phyloP scores from a whole-genome alignment of 2,329 filamentous ascomycete genomes.

The Eutypa lata region DNA sequence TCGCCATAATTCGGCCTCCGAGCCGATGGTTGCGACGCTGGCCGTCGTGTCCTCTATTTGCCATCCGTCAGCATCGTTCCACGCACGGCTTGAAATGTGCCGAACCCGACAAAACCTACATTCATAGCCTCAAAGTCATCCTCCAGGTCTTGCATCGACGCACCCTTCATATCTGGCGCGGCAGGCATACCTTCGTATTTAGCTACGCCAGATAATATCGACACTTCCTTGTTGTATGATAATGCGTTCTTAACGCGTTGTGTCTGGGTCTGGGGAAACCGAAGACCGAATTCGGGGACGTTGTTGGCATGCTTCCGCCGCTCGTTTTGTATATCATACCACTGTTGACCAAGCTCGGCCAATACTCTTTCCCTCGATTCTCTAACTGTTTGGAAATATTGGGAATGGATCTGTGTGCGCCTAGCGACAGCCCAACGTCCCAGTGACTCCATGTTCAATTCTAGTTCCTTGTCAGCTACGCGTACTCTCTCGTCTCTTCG shows the following conservation, averaged over 20 bases:
- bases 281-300: constrained; percentile 76
- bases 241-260: constrained; percentile 82
- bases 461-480: constrained; percentile 69
- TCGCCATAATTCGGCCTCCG: constrained; percentile 41
- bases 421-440: constrained; percentile 75
- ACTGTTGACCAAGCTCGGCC: constrained; percentile 79
- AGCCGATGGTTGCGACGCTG: constrained; percentile 33
- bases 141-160: constrained; percentile 71
- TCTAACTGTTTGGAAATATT: constrained; percentile 84
- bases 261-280: constrained; percentile 72
- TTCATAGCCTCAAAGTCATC: constrained; percentile 88
- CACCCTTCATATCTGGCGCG: constrained; percentile 77
- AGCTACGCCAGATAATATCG: constrained; percentile 81
- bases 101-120: constrained; percentile 53
- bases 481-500: constrained; percentile 77
- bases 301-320: constrained; percentile 75
- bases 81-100: not conserved
- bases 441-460: constrained; percentile 71
- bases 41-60: constrained; percentile 27
- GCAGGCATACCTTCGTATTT: constrained; percentile 97
- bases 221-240: constrained; percentile 93
- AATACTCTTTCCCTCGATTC: constrained; percentile 79
- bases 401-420: constrained; percentile 80
- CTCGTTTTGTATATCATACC: constrained; percentile 90
- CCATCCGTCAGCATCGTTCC: constrained; percentile 8